Conservation (phyloP, 1,284 basidiomycete species). For the Apiotrichum veenhuisii region DNA sequence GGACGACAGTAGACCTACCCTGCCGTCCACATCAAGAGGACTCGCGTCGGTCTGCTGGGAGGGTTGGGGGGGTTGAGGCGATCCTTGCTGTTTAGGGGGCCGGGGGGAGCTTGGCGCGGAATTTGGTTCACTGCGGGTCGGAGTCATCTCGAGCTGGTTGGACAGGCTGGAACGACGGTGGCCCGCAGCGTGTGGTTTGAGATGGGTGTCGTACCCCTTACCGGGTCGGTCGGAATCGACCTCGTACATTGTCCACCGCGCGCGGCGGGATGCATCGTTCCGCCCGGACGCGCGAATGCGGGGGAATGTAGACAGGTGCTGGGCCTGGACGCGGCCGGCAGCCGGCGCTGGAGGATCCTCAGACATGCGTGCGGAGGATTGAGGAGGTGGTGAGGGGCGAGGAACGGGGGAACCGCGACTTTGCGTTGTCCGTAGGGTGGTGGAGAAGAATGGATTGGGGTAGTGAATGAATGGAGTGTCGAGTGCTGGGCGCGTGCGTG, state of each 20-base stretch:
- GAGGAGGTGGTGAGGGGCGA: background rate
- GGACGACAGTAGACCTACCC: background rate
- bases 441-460: background rate
- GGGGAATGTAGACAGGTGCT: background rate
- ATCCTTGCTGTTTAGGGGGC: background rate
- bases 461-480: background rate
- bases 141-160: constrained; percentile 10
- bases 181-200: background rate
- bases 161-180: constrained; percentile 3
- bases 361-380: background rate
- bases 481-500: background rate
- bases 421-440: too few relatives aligned
- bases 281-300: background rate
- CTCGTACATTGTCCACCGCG: constrained; percentile 34
- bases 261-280: constrained; percentile 35
- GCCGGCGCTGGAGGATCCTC: background rate
- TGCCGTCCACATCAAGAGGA: background rate
- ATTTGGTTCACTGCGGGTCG: background rate
- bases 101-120: background rate
- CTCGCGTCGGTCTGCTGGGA: background rate
- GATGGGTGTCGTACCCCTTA: background rate
- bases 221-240: constrained; percentile 5
- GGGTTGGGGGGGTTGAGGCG: background rate
- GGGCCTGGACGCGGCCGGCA: background rate
- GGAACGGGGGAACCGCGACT: too few relatives aligned